Percentiles rank a stretch among this genome's conserved stretches.
Conservation (phyloP, 768 basidiomycete genomes). For the Tulasnella calospora region DNA sequence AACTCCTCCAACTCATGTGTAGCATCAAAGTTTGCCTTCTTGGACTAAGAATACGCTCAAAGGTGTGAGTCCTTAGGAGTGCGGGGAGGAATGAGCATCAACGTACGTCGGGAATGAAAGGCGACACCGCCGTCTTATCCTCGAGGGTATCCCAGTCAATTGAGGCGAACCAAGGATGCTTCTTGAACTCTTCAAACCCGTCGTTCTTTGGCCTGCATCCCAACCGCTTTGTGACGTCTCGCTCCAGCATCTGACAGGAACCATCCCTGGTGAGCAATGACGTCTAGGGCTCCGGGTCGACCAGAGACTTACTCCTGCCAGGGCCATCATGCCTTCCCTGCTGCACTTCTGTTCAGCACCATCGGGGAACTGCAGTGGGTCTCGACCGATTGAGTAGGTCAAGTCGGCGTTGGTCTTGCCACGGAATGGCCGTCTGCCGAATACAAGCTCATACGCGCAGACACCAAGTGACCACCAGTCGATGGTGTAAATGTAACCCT, state of each 20-base stretch:
- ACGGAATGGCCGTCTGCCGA: conserved; percentile 86
- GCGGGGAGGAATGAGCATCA: conserved; percentile 2
- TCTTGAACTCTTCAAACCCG: conserved; percentile 70
- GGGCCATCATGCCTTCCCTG: conserved; percentile 66
- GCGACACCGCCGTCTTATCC: conserved; percentile 58
- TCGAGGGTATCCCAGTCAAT: conserved; percentile 79
- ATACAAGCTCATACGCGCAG: conserved; percentile 86
- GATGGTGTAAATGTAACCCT: conserved; percentile 89
- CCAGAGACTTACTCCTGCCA: conserved; percentile 63
- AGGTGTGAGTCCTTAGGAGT: not conserved
- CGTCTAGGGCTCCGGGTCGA: not conserved
- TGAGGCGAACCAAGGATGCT: conserved; percentile 76
- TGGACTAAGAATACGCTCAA: conserved; percentile 53
- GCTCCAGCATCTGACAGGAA: conserved; percentile 66
- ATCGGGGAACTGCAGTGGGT: conserved; percentile 84
- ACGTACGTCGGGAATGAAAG: conserved; percentile 90
- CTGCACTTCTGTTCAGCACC: conserved; percentile 77
- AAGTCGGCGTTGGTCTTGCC: conserved; percentile 90
- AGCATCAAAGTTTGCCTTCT: conserved; percentile 98
- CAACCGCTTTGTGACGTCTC: conserved; percentile 73
- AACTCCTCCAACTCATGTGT: conserved; percentile 97
- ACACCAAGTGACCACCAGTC: conserved; percentile 98
- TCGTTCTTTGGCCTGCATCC: conserved; percentile 75
- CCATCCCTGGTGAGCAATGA: not conserved
- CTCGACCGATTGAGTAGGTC: conserved; percentile 87